Percentiles rank a stretch among this genome's conserved stretches.
Conservation (phyloP, 169 alveolate species). For the Cryptosporidium parvum region DNA sequence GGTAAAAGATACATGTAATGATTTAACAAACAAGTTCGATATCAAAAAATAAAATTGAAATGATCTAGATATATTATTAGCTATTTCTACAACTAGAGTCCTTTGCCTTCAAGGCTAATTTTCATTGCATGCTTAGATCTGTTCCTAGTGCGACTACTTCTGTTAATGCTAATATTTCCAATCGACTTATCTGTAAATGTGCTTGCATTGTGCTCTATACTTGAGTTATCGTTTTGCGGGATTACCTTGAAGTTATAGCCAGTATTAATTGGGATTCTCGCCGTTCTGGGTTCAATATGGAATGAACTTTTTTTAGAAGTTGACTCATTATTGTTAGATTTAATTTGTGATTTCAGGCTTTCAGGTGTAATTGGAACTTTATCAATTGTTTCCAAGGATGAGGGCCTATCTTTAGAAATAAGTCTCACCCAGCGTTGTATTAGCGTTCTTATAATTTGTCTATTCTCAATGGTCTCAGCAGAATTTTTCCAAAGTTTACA, state of each 20-base stretch:
- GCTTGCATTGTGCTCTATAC: neutral
- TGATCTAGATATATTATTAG: neutral
- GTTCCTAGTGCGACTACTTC: slow-evolving; percentile 3
- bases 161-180: slow-evolving; percentile 7
- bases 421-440: slow-evolving; percentile 88
- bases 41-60: neutral
- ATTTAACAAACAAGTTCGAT: slow-evolving; percentile 6
- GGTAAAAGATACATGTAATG: slow-evolving; percentile 47
- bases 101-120: slow-evolving; percentile 69
- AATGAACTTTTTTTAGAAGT: neutral
- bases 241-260: slow-evolving; percentile 55
- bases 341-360: neutral
- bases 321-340: neutral
- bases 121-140: slow-evolving; percentile 61
- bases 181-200: slow-evolving; percentile 10
- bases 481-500: slow-evolving; percentile 87
- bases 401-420: slow-evolving; percentile 69
- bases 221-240: slow-evolving; percentile 39
- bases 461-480: slow-evolving; percentile 84
- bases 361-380: neutral
- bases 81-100: slow-evolving; percentile 17
- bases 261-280: slow-evolving; percentile 44
- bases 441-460: slow-evolving; percentile 82
- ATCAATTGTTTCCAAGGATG: neutral
- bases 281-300: slow-evolving; percentile 54